These are phyloP conservation scores for Dictyostelium discoideum DNA, from an alignment of 78 protist species.

Conservation along the genomic window DNA sequence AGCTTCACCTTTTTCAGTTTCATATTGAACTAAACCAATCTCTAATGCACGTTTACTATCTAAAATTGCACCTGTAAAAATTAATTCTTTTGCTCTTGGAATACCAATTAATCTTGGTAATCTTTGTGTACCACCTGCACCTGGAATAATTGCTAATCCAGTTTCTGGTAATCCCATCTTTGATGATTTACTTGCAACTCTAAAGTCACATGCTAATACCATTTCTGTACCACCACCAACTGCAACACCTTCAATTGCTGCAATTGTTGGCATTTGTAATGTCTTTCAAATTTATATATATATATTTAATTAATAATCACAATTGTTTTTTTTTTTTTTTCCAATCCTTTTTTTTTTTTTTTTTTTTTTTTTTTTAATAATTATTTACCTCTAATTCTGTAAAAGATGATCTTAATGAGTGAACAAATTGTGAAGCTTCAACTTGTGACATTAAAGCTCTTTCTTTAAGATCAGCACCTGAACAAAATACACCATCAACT, in stretches of 20 bases:
- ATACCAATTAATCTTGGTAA: slow-evolving; percentile 90
- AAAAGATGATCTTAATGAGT: slow-evolving; percentile 80
- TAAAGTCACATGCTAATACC: slow-evolving; percentile 92
- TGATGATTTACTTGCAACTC: slow-evolving; percentile 79
- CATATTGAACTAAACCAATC: slow-evolving; percentile 74
- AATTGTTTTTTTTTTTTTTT: too few relatives aligned
- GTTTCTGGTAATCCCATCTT: slow-evolving; percentile 94
- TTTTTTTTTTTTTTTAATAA: not conserved
- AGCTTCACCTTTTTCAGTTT: slow-evolving; percentile 71
- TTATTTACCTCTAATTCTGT: slow-evolving; percentile 75
- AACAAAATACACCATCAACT: slow-evolving; percentile 89
- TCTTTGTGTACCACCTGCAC: slow-evolving; percentile 97
- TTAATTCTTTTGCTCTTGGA: slow-evolving; percentile 88
- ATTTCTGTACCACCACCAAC: slow-evolving; percentile 97
- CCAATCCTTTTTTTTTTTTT: not conserved
- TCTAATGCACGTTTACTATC: slow-evolving; percentile 30
- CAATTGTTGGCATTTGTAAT: slow-evolving; percentile 91
- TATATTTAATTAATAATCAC: too few relatives aligned
- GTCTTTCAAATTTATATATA: not conserved
- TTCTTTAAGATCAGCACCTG: slow-evolving; percentile 97
- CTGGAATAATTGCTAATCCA: slow-evolving; percentile 95
- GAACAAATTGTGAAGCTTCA: slow-evolving; percentile 90
- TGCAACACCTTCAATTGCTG: slow-evolving; percentile 92
- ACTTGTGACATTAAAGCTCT: slow-evolving; percentile 87
- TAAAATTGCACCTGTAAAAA: slow-evolving; percentile 84